phyloP scores from a whole-genome alignment of 2,329 filamentous ascomycete species.

The Stemphylium beticola region DNA sequence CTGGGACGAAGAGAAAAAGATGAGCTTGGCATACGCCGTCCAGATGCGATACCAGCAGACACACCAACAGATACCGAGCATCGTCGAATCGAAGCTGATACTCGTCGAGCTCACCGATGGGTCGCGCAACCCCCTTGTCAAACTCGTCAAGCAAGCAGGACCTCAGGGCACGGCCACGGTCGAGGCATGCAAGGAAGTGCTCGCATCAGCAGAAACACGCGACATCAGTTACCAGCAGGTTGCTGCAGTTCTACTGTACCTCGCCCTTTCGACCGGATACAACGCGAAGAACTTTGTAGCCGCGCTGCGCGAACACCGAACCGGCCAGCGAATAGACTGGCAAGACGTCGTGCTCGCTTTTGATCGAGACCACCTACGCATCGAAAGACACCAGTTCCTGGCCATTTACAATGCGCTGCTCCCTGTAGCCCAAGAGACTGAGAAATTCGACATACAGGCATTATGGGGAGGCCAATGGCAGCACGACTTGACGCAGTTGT shows the following conservation, averaged over 20 bases:
- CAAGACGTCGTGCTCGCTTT: constrained; percentile 77
- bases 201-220: constrained; percentile 63
- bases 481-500: constrained; percentile 84
- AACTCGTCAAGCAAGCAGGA: constrained; percentile 75
- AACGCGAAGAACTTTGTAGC: constrained; percentile 72
- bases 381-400: constrained; percentile 81
- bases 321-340: constrained; percentile 66
- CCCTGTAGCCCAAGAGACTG: constrained; percentile 68
- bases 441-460: constrained; percentile 79
- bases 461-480: constrained; percentile 92
- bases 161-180: constrained; percentile 76
- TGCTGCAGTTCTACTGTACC: constrained; percentile 77
- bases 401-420: constrained; percentile 80
- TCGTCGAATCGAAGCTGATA: constrained; percentile 73
- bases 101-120: constrained; percentile 68
- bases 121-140: constrained; percentile 66
- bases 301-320: constrained; percentile 62
- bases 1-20: constrained; percentile 77
- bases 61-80: constrained; percentile 70
- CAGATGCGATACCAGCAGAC: constrained; percentile 66
- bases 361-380: constrained; percentile 76
- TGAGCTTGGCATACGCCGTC: constrained; percentile 70
- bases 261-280: constrained; percentile 67
- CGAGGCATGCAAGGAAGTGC: constrained; percentile 69
- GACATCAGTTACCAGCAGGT: constrained; percentile 82